Evolutionary conservation across 2,329 filamentous ascomycete genomes (phyloP).

Genomic region (Fusarium mangiferae): DNA sequence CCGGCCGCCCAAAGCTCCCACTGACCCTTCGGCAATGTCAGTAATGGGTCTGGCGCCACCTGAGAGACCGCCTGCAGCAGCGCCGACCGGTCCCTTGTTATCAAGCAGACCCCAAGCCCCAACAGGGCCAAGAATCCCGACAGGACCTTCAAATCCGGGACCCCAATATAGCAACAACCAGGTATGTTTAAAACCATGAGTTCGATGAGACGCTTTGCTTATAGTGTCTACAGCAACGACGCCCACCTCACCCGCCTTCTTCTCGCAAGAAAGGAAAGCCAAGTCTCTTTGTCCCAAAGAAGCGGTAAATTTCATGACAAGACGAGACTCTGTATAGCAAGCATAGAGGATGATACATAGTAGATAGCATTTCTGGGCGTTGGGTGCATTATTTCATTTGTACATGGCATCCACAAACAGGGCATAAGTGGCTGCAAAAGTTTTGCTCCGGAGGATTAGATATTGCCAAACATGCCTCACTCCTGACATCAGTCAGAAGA

Average conservation of each 20-base stretch:
- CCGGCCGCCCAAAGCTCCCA: slow-evolving; percentile 46
- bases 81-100: slow-evolving; percentile 23
- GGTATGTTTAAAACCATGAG: slow-evolving; percentile 21
- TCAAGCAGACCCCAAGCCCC: slow-evolving; percentile 8
- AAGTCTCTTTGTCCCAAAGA: slow-evolving; percentile 58
- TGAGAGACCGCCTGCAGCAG: slow-evolving; percentile 52
- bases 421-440: not conserved
- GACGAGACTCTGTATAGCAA: slow-evolving; percentile 14
- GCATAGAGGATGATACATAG: slow-evolving; percentile 15
- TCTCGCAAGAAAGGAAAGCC: slow-evolving; percentile 54
- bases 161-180: slow-evolving; percentile 30
- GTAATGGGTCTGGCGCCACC: slow-evolving; percentile 61
- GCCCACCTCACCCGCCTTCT: slow-evolving; percentile 38
- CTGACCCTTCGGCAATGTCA: slow-evolving; percentile 64
- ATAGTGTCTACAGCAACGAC: slow-evolving; percentile 28
- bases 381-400: slow-evolving; percentile 13
- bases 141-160: slow-evolving; percentile 36
- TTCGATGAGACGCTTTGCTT: slow-evolving; percentile 12
- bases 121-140: slow-evolving; percentile 24
- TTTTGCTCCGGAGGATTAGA: not conserved
- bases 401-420: slow-evolving; percentile 1
- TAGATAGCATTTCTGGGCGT: slow-evolving; percentile 37
- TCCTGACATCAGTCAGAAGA: not conserved
- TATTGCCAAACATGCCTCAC: not conserved
- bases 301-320: slow-evolving; percentile 38